Conservation (phyloP, 768 basidiomycete genomes). For the Phaffia tasmanica region DNA sequence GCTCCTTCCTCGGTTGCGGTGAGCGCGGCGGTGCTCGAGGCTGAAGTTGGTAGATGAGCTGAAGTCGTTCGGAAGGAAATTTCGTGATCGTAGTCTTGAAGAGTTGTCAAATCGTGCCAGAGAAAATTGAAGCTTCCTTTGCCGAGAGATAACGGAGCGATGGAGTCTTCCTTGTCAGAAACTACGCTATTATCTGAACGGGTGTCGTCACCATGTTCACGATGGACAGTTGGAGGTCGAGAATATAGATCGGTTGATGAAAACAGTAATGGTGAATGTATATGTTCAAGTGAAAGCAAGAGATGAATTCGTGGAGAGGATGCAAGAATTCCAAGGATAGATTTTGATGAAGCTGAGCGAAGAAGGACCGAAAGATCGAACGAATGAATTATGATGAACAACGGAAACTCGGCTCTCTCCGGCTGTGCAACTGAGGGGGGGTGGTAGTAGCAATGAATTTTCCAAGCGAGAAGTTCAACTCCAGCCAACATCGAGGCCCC, state of each 20-base stretch:
- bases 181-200: constrained; percentile 18
- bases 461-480: constrained; percentile 53
- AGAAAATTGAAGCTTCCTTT: constrained; percentile 37
- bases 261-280: constrained; percentile 75
- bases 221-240: constrained; percentile 11
- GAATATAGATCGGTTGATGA: constrained; percentile 40
- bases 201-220: constrained; percentile 11
- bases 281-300: constrained; percentile 73
- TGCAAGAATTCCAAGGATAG: constrained; percentile 61
- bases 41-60: constrained; percentile 27
- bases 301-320: constrained; percentile 67
- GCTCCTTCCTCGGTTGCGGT: constrained; percentile 55
- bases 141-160: constrained; percentile 9
- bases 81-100: constrained; percentile 68
- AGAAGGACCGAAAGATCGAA: constrained; percentile 61
- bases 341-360: constrained; percentile 52
- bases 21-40: constrained; percentile 36
- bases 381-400: constrained; percentile 79
- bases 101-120: constrained; percentile 80
- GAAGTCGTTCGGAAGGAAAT: constrained; percentile 38
- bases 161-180: background rate
- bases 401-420: constrained; percentile 39
- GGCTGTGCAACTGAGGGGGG: constrained; percentile 24
- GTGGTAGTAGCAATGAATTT: constrained; percentile 56
- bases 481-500: constrained; percentile 36